Evolutionary conservation across 495 filamentous ascomycete genomes (phyloP), one percentile per base, ranked within the genome.

Genomic region (Xylaria castorea): DNA sequence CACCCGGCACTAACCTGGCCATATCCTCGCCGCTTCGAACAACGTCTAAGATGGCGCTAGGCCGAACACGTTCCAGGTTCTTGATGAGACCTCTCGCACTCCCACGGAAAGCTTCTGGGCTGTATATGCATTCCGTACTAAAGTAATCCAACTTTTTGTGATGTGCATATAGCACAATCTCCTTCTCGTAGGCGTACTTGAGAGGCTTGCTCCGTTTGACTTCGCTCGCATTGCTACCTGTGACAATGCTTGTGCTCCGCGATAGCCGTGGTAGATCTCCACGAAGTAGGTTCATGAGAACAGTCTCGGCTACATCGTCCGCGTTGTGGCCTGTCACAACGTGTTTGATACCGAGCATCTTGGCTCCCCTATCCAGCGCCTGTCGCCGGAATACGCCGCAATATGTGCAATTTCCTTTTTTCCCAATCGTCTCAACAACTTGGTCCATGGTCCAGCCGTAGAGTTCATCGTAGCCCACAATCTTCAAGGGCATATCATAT

Each of bases 371-470:
- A 81, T 99, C 96, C 50, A 99, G 86, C 16, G 96, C 96, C 85
- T 99, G 96, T 60, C 96, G 89, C 16, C 96, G 89, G 77, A 99
- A 99, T 42, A 99, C 96, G 5, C 96, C 96, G 77, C 96, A 99
- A 80, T 98, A 98, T 40, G 96, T 99, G 85, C 96, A 99, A 82
- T 98, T 99, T 48, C 97, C 97, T 83, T 97, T 98, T 81, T 98
- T 98, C 34, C 97, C 97, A 64, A 98, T 92, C 70, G 96, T 93
- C 76, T 92, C 91, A 3, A 99, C 96, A 16, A 99, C 96, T 75
- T 98, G 92, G 80, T 99, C 96, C 96, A 99, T 99, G 12, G 95
- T 98, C 96, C 96, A 99, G 3, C 97, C 96, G 80, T 98, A 99
- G 5, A 99, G 86, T 80, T 98, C 95, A 48, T 89, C 91, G 80